phyloP scores from a whole-genome alignment of 176 grass and related monocot species.

The Zea mays region Zm-B73-REFERENCE-NAM-5.0 NC_050100.1:101706501-101707000 shows the following conservation, averaged over 20 bases:
- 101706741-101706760: conserved; percentile 41
- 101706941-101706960: neutral
- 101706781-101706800: conserved; percentile 35
- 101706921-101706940: neutral
- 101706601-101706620: conserved; percentile 29
- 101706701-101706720: conserved; percentile 53
- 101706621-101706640: neutral
- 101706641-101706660: neutral
- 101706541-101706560: neutral
- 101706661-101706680: conserved; percentile 38
- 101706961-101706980: too few relatives aligned
- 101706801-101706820: conserved; percentile 49
- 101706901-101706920: neutral
- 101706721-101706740: conserved; percentile 32
- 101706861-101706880: neutral
- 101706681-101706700: conserved; percentile 20
- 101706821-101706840: too few relatives aligned
- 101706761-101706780: neutral
- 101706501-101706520: neutral
- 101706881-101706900: neutral
- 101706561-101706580: neutral
- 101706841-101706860: conserved; percentile 37
- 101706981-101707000: too few relatives aligned
- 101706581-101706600: neutral
- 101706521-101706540: too few relatives aligned